Percentiles rank a stretch among this genome's conserved stretches.
Conservation (phyloP, 352 stramenopile species). For the Pythium graminicola region DNA sequence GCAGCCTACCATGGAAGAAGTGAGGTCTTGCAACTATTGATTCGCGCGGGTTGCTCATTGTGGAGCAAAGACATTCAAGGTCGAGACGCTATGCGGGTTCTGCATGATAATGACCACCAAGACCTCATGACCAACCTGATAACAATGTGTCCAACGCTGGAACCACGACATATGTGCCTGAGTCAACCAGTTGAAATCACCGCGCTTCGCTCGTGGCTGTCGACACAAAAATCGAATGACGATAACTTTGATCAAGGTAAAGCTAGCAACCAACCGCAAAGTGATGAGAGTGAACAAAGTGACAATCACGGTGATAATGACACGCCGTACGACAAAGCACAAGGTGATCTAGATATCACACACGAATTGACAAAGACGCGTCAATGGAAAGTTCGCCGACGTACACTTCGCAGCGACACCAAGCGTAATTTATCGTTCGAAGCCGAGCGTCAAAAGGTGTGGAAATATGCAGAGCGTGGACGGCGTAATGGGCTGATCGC, state of each 20-base stretch:
- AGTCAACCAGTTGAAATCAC: background rate
- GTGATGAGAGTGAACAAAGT: background rate
- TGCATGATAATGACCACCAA: conserved; percentile 38
- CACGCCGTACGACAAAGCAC: no score
- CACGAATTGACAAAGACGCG: background rate
- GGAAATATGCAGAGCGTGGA: conserved; percentile 29
- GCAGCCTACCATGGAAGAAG: conserved; percentile 38
- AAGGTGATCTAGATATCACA: background rate
- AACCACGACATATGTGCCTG: no score
- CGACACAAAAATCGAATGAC: no score
- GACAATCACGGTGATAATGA: background rate
- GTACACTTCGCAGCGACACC: conserved; percentile 28
- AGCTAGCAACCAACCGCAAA: background rate
- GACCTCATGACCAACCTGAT: conserved; percentile 34
- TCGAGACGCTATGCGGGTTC: conserved; percentile 31
- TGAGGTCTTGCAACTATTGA: conserved; percentile 33
- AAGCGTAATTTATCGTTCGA: conserved; percentile 31
- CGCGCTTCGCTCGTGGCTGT: background rate
- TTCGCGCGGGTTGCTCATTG: conserved; percentile 31
- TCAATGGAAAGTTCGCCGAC: conserved; percentile 34
- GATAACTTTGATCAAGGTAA: no score
- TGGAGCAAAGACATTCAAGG: conserved; percentile 41
- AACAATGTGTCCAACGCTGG: no score
- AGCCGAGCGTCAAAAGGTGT: conserved; percentile 30
- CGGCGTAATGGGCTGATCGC: conserved; percentile 54